Evolutionary conservation across 768 basidiomycete species (phyloP).

Genomic region (Naganishia randhawae): DNA sequence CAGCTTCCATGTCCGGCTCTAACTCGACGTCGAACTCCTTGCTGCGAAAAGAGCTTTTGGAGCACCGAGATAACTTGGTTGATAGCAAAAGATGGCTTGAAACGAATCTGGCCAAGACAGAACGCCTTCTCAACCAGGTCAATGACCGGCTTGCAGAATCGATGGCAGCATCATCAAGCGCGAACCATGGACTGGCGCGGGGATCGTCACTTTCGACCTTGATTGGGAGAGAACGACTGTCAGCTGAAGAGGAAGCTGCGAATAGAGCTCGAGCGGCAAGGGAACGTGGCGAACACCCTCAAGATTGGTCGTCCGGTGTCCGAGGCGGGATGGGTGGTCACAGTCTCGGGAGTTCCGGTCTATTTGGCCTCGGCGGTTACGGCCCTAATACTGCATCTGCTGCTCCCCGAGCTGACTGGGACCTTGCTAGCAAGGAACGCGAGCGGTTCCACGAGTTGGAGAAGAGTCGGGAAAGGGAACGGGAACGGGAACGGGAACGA

Average conservation of each 20-base stretch:
- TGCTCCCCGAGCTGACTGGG: not conserved
- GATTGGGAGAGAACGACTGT: not conserved
- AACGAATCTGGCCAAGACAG: conserved; percentile 43
- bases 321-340: conserved; percentile 33
- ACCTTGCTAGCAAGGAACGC: conserved; percentile 5
- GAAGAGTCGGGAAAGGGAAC: conserved; percentile 16
- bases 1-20: not conserved
- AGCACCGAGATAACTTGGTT: conserved; percentile 48
- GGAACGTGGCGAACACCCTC: conserved; percentile 2
- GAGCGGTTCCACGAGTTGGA: not conserved
- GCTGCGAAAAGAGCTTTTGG: conserved; percentile 43
- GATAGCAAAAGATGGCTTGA: conserved; percentile 50
- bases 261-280: conserved; percentile 10
- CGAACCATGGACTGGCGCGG: not conserved
- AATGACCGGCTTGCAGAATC: conserved; percentile 44
- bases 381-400: not conserved
- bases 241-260: conserved; percentile 15
- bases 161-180: conserved; percentile 7
- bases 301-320: conserved; percentile 10
- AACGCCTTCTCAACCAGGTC: conserved; percentile 43
- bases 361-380: conserved; percentile 6
- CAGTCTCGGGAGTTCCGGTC: conserved; percentile 20
- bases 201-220: not conserved
- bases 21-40: conserved; percentile 21
- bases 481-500: conserved; percentile 41